A percentile compares a stretch with the other conserved stretches of the same genome.
phyloP scores from a whole-genome alignment of 1,139 yeast species.

The Saccharomycopsis hybrid region DNA sequence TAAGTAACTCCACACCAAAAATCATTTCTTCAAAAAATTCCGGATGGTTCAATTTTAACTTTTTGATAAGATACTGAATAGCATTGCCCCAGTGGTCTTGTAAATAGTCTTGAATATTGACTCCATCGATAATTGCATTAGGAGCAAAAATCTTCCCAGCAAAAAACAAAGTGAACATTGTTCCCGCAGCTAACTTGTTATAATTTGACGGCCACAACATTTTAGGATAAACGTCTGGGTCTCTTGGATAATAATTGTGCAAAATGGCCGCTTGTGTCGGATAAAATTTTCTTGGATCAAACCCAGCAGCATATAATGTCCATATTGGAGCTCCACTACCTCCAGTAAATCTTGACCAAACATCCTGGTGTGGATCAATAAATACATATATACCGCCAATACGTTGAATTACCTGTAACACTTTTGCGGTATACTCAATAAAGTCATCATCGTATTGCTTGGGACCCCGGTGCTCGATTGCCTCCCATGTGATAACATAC shows the following conservation, averaged over 20 bases:
- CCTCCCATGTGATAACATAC: slow-evolving; percentile 85
- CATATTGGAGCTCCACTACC: slow-evolving; percentile 96
- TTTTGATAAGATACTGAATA: slow-evolving; percentile 45
- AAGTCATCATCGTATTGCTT: slow-evolving; percentile 75
- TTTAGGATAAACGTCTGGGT: slow-evolving; percentile 53
- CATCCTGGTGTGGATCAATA: slow-evolving; percentile 90
- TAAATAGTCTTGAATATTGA: slow-evolving; percentile 71
- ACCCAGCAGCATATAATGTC: slow-evolving; percentile 93
- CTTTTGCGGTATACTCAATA: slow-evolving; percentile 59
- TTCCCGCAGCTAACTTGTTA: slow-evolving; percentile 63
- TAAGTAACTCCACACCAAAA: slow-evolving; percentile 78
- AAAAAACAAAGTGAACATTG: slow-evolving; percentile 83
- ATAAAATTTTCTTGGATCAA: slow-evolving; percentile 65
- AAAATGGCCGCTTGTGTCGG: slow-evolving; percentile 68
- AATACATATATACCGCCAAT: slow-evolving; percentile 76
- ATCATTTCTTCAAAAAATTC: slow-evolving; percentile 46
- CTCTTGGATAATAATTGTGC: slow-evolving; percentile 45
- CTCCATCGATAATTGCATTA: slow-evolving; percentile 58
- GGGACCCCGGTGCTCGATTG: slow-evolving; percentile 85
- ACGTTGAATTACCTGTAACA: slow-evolving; percentile 50
- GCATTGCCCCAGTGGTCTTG: slow-evolving; percentile 60
- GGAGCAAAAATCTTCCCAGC: slow-evolving; percentile 71
- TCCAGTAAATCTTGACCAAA: slow-evolving; percentile 88
- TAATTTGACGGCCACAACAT: slow-evolving; percentile 96
- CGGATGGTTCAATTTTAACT: slow-evolving; percentile 43